A percentile compares a stretch with the other conserved stretches of the same genome.
Evolutionary conservation across 495 filamentous ascomycete genomes (phyloP).

Genomic region (Aeminium ludgeri): DNA sequence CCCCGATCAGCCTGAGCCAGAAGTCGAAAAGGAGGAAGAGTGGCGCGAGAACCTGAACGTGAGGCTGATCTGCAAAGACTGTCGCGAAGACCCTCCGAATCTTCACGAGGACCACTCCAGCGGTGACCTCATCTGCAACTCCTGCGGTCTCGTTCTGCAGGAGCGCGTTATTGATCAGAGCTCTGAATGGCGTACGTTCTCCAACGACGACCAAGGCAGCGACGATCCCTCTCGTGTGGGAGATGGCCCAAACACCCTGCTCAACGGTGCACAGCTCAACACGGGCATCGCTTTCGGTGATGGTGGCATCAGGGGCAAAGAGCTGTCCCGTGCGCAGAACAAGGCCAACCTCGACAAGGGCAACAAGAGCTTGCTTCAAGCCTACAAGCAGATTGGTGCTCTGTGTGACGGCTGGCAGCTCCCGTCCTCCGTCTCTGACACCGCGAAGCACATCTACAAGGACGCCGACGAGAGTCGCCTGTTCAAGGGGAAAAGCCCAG

Average conservation of each 20-base stretch:
- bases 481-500: constrained; percentile 88
- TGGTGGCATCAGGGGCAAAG: constrained; percentile 48
- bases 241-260: constrained; percentile 68
- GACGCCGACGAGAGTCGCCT: constrained; percentile 76
- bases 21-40: constrained; percentile 18
- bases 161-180: constrained; percentile 86
- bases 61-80: constrained; percentile 70
- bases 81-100: constrained; percentile 77
- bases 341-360: constrained; percentile 73
- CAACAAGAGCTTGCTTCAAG: constrained; percentile 58
- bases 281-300: constrained; percentile 71
- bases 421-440: constrained; percentile 60
- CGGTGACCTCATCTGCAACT: constrained; percentile 82
- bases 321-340: constrained; percentile 75
- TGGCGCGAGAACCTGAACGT: constrained; percentile 72
- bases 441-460: constrained; percentile 88
- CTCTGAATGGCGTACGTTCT: constrained; percentile 96
- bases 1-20: constrained; percentile 14
- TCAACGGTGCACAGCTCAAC: constrained; percentile 83
- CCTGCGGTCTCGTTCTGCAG: constrained; percentile 79
- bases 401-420: constrained; percentile 76
- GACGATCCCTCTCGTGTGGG: constrained; percentile 97
- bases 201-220: constrained; percentile 84
- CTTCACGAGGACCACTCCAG: constrained; percentile 81
- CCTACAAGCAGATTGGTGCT: constrained; percentile 78